Evolutionary conservation across 2,329 filamentous ascomycete genomes (phyloP), one percentile per base, ranked within the genome.

Genomic region (Drechslera avenae): DNA sequence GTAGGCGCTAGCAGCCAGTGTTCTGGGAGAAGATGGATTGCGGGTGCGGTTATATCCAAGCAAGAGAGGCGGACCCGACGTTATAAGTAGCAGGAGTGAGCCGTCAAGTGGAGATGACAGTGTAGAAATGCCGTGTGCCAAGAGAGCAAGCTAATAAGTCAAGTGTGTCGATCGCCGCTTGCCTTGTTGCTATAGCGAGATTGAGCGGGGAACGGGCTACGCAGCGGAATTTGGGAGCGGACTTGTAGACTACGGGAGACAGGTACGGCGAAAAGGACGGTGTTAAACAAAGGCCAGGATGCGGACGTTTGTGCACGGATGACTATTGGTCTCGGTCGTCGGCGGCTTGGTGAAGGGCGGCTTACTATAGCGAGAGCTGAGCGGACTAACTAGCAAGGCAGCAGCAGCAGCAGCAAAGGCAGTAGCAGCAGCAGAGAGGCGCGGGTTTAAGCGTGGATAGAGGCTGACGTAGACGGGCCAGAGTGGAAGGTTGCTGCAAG

Each of bases 111-210:
- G 56, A 33, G 46, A 41, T 43, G 35, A 43, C 16, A 28, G 42
- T 41, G 44, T 36, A 46, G 42, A 39, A 43, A 50, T 52, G 54
- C 50, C 45, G 65, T 62, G 60, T 63, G 60, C 63, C 62, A 67
- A 66, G 65, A 42, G 28, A 46, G 50, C n/a, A 33, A 17, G 58
- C 47, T 68, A 62, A 69, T 69, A 61, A 64, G 64, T 49, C 39
- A 44, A 47, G n/a, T 34, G 36, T 19, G 44, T 46, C 47, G 51
- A 53, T 47, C 51, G 34, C 46, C 47, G 57, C 54, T 61, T 62
- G 50, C 57, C 49, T 59, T 32, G 43, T 37, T 37, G 17, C 42
- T 48, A 46, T 37, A 50, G 40, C 39, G n/a, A 26, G 21, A 57
- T 26, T 10, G 33, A 54, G 54, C 43, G 52, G 57, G 53, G 51